phyloP scores from a whole-genome alignment of 495 filamentous ascomycete species.

The Antarctomyces pellizariae region DNA sequence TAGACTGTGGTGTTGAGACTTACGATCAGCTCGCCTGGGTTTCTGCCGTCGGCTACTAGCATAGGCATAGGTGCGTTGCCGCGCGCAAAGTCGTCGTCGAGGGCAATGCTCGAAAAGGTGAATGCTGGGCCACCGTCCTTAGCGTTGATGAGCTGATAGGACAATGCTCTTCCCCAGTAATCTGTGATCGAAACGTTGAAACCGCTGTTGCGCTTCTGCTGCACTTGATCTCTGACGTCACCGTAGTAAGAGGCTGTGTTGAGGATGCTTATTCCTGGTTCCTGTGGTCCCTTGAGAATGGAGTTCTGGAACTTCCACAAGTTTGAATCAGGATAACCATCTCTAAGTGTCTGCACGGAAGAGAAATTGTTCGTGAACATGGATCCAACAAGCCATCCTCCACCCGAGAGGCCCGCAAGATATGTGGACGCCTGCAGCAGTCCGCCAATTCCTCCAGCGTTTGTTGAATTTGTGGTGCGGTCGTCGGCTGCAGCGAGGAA shows the following conservation, averaged over 20 bases:
- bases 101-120: conserved; percentile 75
- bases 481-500: conserved; percentile 66
- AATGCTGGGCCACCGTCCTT: conserved; percentile 52
- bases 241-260: conserved; percentile 38
- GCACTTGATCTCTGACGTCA: conserved; percentile 35
- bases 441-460: conserved; percentile 53
- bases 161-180: conserved; percentile 63
- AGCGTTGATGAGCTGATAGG: conserved; percentile 65
- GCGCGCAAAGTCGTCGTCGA: conserved; percentile 36
- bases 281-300: conserved; percentile 45
- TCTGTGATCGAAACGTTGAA: conserved; percentile 67
- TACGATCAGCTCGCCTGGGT: conserved; percentile 37
- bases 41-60: conserved; percentile 50
- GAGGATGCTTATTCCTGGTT: conserved; percentile 25
- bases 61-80: conserved; percentile 67
- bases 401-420: conserved; percentile 64
- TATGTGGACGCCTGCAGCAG: conserved; percentile 72
- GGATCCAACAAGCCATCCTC: conserved; percentile 70
- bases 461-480: conserved; percentile 41
- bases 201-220: conserved; percentile 40
- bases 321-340: conserved; percentile 26
- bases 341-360: conserved; percentile 36
- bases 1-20: conserved; percentile 59
- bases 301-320: conserved; percentile 59
- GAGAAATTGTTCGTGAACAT: conserved; percentile 84